Evolutionary conservation across 371 early-diverging fungal genomes (phyloP), one percentile per base, ranked within the genome.

Genomic region (Haplosporangium sp.): DNA sequence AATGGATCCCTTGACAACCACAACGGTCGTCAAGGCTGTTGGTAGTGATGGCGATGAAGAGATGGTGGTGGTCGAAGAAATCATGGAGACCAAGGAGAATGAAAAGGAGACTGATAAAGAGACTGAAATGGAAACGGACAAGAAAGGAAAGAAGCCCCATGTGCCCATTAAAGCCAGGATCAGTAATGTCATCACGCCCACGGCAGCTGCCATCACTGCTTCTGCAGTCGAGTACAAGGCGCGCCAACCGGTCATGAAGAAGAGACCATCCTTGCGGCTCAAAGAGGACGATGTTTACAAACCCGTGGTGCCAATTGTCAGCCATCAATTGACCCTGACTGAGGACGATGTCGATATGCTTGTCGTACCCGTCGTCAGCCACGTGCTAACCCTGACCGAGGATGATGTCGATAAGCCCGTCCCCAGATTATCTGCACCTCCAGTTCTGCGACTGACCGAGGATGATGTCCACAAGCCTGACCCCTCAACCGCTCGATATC

Each of bases 291-390:
- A 72, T 52, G 46, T 65, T 14, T 37, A 61, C 36, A 47, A 72
- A 20, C 73, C 59, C 4, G 38, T 12, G 6, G 47, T 53, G 5
- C 38, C 36, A 18, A n/a, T 18, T 1, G 55, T 62, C 21, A 45
- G 53, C 12, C 51, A 63, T 21, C 14, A 14, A 6, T 37, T 73
- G 59, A 40, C 53, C 5, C 12, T 74, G 43, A 64, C 43, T 0
- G 74, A 74, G 61, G 68, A 68, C 6, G 74, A 74, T 64, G 74
- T 74, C 8, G 54, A 68, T 1, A 58, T 67, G 45, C 74, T 68
- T 0, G n/a, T 36, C 1, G 67, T 76, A 7, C 76, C 76, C 0
- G 18, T 5, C 1, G 55, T 69, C 6, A n/a, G 45, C n/a, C 53
- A 62, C 11, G 46, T 12, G 11, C 47, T 76, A 45, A 63, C 64